phyloP scores from a whole-genome alignment of 108 stramenopile species.

The Chaetoceros muelleri region DNA sequence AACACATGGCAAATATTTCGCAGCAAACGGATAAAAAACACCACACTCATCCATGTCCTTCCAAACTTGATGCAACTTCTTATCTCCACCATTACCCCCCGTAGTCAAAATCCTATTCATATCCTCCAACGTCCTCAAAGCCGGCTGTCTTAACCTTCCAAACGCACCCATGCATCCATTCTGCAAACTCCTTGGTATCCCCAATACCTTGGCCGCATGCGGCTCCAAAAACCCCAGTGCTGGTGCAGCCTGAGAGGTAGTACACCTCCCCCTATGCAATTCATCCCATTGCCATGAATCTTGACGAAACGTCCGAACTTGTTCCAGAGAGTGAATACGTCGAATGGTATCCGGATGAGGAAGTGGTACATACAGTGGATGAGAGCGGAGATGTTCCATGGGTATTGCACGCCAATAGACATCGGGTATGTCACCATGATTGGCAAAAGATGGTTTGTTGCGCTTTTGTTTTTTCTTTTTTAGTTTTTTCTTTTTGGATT shows the following conservation, averaged over 20 bases:
- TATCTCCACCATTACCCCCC: not conserved
- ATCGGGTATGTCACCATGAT: constrained; percentile 60
- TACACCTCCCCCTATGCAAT: constrained; percentile 69
- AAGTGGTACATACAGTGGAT: constrained; percentile 59
- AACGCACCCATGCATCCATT: constrained; percentile 56
- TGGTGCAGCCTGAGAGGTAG: constrained; percentile 69
- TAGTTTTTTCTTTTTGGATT: not conserved
- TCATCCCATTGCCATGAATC: constrained; percentile 88
- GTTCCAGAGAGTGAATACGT: constrained; percentile 36
- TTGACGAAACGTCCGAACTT: constrained; percentile 70
- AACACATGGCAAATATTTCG: constrained; percentile 45
- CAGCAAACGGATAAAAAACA: constrained; percentile 38
- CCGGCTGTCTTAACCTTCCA: constrained; percentile 31
- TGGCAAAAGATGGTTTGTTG: constrained; percentile 6
- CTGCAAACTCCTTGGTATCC: constrained; percentile 51
- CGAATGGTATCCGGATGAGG: constrained; percentile 37
- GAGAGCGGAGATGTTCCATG: constrained; percentile 64
- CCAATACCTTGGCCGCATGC: constrained; percentile 37
- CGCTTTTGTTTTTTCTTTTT: not conserved
- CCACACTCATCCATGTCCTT: constrained; percentile 5
- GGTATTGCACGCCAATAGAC: constrained; percentile 65
- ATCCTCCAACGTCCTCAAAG: constrained; percentile 32
- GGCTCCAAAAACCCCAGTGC: constrained; percentile 68
- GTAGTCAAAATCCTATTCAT: constrained; percentile 40
- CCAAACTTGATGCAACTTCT: not conserved